A percentile compares a stretch with the other conserved stretches of the same genome.
Conservation (phyloP, 768 basidiomycete species). For the Trametes maxima region DNA sequence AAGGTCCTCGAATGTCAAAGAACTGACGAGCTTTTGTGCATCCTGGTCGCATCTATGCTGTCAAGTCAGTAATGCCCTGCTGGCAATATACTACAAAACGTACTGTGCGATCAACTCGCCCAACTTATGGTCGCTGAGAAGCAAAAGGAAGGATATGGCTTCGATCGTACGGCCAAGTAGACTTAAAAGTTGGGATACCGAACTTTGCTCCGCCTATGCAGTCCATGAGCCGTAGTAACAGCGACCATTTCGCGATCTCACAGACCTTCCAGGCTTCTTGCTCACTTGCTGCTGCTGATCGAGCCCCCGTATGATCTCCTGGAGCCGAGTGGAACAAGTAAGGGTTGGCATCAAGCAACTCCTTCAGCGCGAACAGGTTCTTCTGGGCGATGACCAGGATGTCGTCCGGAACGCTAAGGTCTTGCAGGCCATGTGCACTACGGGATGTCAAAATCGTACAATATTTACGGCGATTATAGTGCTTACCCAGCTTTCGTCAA, state of each 20-base stretch:
- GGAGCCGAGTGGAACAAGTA: constrained; percentile 85
- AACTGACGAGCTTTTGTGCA: constrained; percentile 65
- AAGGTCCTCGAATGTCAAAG: constrained; percentile 83
- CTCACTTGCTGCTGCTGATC: constrained; percentile 59
- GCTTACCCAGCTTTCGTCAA: constrained; percentile 67
- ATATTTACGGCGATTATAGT: not conserved
- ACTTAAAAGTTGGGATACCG: constrained; percentile 73
- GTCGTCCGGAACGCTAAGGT: constrained; percentile 65
- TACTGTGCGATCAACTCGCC: constrained; percentile 84
- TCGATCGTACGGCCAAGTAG: constrained; percentile 88
- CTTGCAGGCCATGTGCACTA: constrained; percentile 50
- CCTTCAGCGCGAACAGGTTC: constrained; percentile 76
- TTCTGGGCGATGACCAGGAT: constrained; percentile 72
- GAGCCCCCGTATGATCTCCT: constrained; percentile 61
- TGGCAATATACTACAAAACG: constrained; percentile 31
- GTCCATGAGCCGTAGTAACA: not conserved
- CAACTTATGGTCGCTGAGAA: constrained; percentile 89
- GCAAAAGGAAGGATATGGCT: constrained; percentile 89
- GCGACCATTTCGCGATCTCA: not conserved
- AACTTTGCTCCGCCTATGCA: constrained; percentile 73
- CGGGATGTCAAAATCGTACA: not conserved
- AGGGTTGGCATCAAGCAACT: constrained; percentile 78
- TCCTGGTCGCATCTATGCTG: constrained; percentile 68
- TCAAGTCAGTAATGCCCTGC: constrained; percentile 4
- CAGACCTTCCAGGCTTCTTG: constrained; percentile 89